phyloP scores from a whole-genome alignment of 352 stramenopile species.

The Phytophthora europaea region DNA sequence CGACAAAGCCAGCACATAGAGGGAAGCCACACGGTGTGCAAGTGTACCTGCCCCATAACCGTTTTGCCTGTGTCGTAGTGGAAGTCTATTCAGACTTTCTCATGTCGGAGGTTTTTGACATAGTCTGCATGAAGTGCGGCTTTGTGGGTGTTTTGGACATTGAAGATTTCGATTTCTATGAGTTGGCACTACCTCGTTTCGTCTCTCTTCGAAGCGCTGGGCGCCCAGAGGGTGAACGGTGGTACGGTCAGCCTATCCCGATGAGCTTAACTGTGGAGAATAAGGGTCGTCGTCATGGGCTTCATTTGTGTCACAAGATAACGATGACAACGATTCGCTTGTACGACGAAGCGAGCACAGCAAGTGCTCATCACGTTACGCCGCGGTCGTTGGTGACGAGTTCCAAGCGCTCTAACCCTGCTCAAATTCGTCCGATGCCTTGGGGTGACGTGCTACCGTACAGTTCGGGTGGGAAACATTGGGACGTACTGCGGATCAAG shows the following conservation, averaged over 20 bases:
- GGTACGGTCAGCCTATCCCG: slow-evolving; percentile 80
- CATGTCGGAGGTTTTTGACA: slow-evolving; percentile 80
- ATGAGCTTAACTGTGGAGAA: slow-evolving; percentile 73
- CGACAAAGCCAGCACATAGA: slow-evolving; percentile 49
- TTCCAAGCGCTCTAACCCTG: slow-evolving; percentile 79
- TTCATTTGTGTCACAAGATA: slow-evolving; percentile 90
- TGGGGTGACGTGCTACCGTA: slow-evolving; percentile 87
- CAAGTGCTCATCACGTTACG: slow-evolving; percentile 85
- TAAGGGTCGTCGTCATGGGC: slow-evolving; percentile 66
- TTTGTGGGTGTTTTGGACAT: slow-evolving; percentile 78
- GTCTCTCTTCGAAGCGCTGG: slow-evolving; percentile 88
- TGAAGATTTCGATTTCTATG: slow-evolving; percentile 89
- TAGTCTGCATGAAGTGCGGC: slow-evolving; percentile 81
- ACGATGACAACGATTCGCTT: slow-evolving; percentile 90
- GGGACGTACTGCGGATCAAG: slow-evolving; percentile 86
- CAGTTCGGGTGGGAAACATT: slow-evolving; percentile 78
- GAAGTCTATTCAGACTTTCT: slow-evolving; percentile 61
- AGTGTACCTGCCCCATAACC: slow-evolving; percentile 89
- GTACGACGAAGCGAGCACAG: slow-evolving; percentile 89
- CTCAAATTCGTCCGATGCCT: slow-evolving; percentile 80
- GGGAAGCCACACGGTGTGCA: slow-evolving; percentile 61
- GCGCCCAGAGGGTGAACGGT: slow-evolving; percentile 84
- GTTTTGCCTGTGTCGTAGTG: slow-evolving; percentile 85
- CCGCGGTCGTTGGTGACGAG: slow-evolving; percentile 79
- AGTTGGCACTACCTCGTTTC: slow-evolving; percentile 84